Evolutionary conservation across 2,329 filamentous ascomycete species (phyloP).

Genomic region (Exophiala aquamarina): DNA sequence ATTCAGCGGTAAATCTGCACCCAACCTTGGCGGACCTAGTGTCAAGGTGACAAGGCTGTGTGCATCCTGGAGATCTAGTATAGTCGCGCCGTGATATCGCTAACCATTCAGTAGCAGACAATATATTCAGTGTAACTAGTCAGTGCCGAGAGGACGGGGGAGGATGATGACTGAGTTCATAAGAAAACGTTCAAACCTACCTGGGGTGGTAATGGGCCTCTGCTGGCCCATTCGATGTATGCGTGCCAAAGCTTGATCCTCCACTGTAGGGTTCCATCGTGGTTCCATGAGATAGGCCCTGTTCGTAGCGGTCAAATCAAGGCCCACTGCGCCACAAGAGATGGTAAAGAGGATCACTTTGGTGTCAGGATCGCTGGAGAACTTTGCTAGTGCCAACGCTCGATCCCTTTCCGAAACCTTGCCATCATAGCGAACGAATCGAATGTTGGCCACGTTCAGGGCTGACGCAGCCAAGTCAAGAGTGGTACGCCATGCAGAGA

Average conservation of each 20-base stretch:
- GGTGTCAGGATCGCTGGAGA: too few species aligned
- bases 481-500: not conserved
- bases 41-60: too few species aligned
- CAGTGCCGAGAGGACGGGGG: too few species aligned
- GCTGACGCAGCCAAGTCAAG: not conserved
- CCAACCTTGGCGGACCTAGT: too few species aligned
- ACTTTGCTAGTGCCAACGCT: conserved; percentile 40
- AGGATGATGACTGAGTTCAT: too few species aligned
- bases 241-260: conserved; percentile 46
- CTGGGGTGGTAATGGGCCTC: too few species aligned
- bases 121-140: too few species aligned
- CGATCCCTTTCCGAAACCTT: conserved; percentile 47
- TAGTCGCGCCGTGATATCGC: too few species aligned
- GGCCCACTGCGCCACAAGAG: conserved; percentile 52
- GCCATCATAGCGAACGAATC: conserved; percentile 46
- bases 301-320: conserved; percentile 50
- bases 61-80: too few species aligned
- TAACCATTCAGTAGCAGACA: too few species aligned
- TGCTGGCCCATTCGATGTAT: conserved; percentile 41
- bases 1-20: too few species aligned
- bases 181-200: too few species aligned
- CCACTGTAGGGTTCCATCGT: conserved; percentile 49
- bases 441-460: not conserved
- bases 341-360: conserved; percentile 51
- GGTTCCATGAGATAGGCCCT: conserved; percentile 53